Evolutionary conservation across 139 green algal genomes (phyloP), one percentile per base, ranked within the genome.

Genomic region (Chlorella vulgaris): DNA sequence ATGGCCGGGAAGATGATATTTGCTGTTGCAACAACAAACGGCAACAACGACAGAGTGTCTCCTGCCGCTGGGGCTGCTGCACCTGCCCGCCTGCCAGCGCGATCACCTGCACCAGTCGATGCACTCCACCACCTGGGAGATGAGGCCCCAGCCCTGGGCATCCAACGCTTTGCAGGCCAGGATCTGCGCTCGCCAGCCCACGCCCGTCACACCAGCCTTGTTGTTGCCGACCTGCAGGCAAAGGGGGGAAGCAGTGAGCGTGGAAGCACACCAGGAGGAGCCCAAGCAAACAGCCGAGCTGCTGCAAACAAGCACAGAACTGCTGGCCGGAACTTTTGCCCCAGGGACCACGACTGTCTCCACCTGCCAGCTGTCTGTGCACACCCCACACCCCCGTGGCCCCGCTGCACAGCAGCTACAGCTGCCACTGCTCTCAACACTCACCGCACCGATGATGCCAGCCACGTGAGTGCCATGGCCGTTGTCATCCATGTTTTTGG

Each of bases 141-240:
- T 71, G 38, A 66, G 67, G 38, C 78, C 78, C 61, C 42, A 69
- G 33, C 82, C 82, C 35, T n/a, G n/a, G 7, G 74, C 24, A 51
- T 83, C 75, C 43, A 86, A 33, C 43, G 79, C 79, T 35, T 81
- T 83, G 53, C 82, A 86, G 43, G 61, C 63, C 66, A 86, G 76
- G 35, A 86, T 28, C 40, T 24, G 36, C 33, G 82, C 24, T 3
- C 67, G 33, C 73, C 74, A 83, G 5, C 62, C 50, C 6, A 50
- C 40, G 28, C 82, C 82, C 10, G 75, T n/a, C n/a, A 86, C 68
- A 29, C 82, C 82, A 3, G 13, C 35, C 33, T 5, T 26, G 39
- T 86, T 86, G 35, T 86, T 86, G 26, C 42, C 76, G 28, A 83
- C 51, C 40, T 79, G 73, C 62, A 24, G 47, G 28, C 19, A 42